A percentile compares a stretch with the other conserved stretches of the same genome.
Evolutionary conservation across 2,329 filamentous ascomycete species (phyloP).

Genomic region (Fusarium anthophilum): DNA sequence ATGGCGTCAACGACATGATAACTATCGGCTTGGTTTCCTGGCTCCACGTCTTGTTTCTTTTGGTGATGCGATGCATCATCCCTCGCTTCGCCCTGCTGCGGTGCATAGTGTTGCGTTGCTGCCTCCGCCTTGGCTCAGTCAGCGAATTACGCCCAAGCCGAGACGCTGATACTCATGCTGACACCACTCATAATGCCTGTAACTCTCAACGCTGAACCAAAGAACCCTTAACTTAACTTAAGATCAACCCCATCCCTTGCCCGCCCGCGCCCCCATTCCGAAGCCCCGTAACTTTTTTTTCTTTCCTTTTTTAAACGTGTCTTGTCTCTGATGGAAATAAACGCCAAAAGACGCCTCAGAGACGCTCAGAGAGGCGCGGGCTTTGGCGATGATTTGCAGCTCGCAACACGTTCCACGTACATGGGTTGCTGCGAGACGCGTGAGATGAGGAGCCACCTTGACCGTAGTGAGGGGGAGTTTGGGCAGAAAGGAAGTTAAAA

Average conservation of each 20-base stretch:
- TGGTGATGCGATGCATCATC: conserved; percentile 36
- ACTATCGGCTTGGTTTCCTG: conserved; percentile 3
- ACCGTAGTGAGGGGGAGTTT: conserved; percentile 30
- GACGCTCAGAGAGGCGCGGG: conserved; percentile 32
- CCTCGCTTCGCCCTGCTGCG: conserved; percentile 31
- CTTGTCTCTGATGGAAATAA: conserved; percentile 30
- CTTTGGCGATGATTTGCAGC: conserved; percentile 38
- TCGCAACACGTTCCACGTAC: conserved; percentile 41
- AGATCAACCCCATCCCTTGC: conserved; percentile 32
- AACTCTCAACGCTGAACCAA: conserved; percentile 13
- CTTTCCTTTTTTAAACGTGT: conserved; percentile 28
- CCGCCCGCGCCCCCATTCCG: conserved; percentile 26
- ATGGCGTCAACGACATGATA: conserved; percentile 26
- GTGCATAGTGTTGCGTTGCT: conserved; percentile 29
- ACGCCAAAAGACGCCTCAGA: conserved; percentile 30
- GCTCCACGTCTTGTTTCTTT: conserved; percentile 19
- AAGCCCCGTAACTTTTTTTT: conserved; percentile 33
- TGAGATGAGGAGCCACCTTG: conserved; percentile 32
- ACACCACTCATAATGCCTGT: conserved; percentile 22
- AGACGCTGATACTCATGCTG: conserved; percentile 23
- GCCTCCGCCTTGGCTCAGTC: conserved; percentile 20
- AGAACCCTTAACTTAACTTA: conserved; percentile 17
- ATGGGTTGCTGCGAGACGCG: conserved; percentile 44
- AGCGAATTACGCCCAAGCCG: conserved; percentile 24
- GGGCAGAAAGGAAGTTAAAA: conserved; percentile 18